phyloP scores from a whole-genome alignment of 176 grass and related monocot genomes.

The Aegilops tauschii region DNA sequence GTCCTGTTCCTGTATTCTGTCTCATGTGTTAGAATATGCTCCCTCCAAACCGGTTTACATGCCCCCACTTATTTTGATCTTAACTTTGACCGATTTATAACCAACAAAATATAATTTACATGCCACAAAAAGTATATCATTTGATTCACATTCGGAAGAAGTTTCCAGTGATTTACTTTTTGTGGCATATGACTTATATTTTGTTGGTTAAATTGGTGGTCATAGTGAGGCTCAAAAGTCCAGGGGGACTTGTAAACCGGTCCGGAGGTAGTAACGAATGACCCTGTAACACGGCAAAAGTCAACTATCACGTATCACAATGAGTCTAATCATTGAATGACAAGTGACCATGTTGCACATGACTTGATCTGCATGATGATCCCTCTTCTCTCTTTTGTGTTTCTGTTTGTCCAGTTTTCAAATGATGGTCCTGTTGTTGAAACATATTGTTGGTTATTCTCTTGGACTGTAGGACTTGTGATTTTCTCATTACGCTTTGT shows the following conservation, averaged over 20 bases:
- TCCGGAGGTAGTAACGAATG: neutral
- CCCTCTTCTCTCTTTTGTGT: neutral
- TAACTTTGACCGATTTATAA: neutral
- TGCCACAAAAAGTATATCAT: neutral
- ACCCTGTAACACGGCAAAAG: neutral
- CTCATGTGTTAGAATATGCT: neutral
- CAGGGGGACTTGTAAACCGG: neutral
- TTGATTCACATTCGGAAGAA: neutral
- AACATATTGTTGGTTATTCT: neutral
- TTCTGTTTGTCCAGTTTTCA: neutral
- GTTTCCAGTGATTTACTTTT: neutral
- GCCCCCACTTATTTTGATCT: neutral
- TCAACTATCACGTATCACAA: neutral
- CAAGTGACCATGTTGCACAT: neutral
- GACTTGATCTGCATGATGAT: neutral
- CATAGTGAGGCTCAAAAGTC: neutral
- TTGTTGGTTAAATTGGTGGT: neutral
- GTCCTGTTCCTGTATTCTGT: neutral
- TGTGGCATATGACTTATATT: neutral
- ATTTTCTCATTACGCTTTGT: slow-evolving; percentile 6
- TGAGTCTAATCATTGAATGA: neutral
- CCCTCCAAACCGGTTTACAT: neutral
- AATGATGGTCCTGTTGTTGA: neutral
- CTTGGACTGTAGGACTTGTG: neutral
- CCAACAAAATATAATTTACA: neutral